Percentiles rank a stretch among this genome's conserved stretches.
Conservation (phyloP, 1,284 basidiomycete species). For the Gomphus bonarii region DNA sequence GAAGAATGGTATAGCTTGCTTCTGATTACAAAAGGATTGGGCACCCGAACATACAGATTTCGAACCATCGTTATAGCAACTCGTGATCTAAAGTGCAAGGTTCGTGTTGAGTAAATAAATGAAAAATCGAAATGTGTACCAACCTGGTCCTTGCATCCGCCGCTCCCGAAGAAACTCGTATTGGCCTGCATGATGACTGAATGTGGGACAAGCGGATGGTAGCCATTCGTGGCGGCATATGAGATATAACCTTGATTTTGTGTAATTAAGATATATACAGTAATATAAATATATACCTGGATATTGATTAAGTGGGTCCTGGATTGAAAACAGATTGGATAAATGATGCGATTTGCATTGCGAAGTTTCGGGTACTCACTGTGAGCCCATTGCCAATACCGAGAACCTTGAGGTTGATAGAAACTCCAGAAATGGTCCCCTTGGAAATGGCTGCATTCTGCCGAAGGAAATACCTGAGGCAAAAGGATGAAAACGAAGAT, state of each 20-base stretch:
- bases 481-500: neutral
- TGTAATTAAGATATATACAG: slow-evolving; percentile 4
- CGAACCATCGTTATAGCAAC: slow-evolving; percentile 37
- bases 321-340: neutral
- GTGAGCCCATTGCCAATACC: slow-evolving; percentile 58
- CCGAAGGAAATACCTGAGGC: slow-evolving; percentile 38
- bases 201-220: slow-evolving; percentile 38
- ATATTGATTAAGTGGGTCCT: slow-evolving; percentile 36
- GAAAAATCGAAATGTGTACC: neutral
- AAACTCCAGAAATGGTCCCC: slow-evolving; percentile 34
- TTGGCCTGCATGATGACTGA: slow-evolving; percentile 32
- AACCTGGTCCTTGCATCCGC: slow-evolving; percentile 42
- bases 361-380: slow-evolving; percentile 21
- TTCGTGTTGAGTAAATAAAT: neutral
- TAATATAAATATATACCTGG: neutral
- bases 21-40: slow-evolving; percentile 43
- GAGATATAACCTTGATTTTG: slow-evolving; percentile 22
- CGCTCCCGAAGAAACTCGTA: slow-evolving; percentile 31
- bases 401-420: slow-evolving; percentile 51
- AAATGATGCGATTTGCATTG: no score
- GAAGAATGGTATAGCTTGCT: slow-evolving; percentile 11
- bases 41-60: slow-evolving; percentile 41
- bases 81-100: slow-evolving; percentile 30
- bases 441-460: slow-evolving; percentile 50
- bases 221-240: slow-evolving; percentile 46